A percentile compares a stretch with the other conserved stretches of the same genome.
phyloP scores from a whole-genome alignment of 805 yeast species.

The Kazachstania africana region DNA sequence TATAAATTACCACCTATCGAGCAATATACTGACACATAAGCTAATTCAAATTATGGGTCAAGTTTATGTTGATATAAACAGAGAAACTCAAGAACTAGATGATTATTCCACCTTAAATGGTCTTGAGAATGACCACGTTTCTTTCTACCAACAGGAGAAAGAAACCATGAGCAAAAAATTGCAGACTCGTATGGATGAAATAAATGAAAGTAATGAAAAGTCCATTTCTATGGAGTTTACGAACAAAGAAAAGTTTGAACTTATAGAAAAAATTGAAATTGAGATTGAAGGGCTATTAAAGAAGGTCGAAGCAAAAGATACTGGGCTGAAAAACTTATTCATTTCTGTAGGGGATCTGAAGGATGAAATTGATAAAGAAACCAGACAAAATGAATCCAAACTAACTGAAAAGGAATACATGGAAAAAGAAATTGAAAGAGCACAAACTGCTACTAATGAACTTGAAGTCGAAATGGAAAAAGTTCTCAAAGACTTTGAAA shows the following conservation, averaged over 20 bases:
- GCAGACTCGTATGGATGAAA: constrained; percentile 24
- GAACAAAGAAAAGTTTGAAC: constrained; percentile 15
- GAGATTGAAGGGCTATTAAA: constrained; percentile 21
- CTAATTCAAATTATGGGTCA: constrained; percentile 44
- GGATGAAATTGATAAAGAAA: constrained; percentile 32
- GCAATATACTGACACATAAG: constrained; percentile 49
- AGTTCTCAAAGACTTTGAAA: constrained; percentile 6
- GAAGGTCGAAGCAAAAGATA: constrained; percentile 5
- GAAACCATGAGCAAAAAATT: constrained; percentile 36
- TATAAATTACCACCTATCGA: constrained; percentile 22
- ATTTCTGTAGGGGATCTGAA: constrained; percentile 32
- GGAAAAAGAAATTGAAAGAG: constrained; percentile 44
- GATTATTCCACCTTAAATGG: constrained; percentile 31
- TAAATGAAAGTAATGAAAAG: constrained; percentile 15
- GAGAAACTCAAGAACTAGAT: constrained; percentile 37
- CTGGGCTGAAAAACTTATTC: constrained; percentile 11
- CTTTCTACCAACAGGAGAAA: constrained; percentile 34
- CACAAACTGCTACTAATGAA: constrained; percentile 37
- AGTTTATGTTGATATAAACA: constrained; percentile 32
- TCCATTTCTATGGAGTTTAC: constrained; percentile 23
- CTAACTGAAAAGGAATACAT: constrained; percentile 55
- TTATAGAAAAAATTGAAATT: constrained; percentile 19
- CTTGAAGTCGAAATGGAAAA: constrained; percentile 26
- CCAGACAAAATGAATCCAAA: constrained; percentile 35
- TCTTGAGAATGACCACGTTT: constrained; percentile 32